phyloP scores from a whole-genome alignment of 2,329 filamentous ascomycete genomes.

The Cladobotryum mycophilum region DNA sequence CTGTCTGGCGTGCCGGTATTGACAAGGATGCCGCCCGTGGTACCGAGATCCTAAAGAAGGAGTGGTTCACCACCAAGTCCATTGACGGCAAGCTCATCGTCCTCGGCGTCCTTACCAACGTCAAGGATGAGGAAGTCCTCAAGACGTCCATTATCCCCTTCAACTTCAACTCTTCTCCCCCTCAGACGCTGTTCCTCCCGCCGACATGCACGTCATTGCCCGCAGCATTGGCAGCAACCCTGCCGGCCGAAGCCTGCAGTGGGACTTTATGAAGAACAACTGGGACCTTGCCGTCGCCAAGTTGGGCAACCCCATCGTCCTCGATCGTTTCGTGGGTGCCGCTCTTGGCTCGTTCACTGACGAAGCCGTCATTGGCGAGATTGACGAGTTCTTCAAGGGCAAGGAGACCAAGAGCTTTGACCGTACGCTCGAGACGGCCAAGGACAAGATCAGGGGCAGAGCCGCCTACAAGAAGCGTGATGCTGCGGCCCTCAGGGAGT shows the following conservation, averaged over 20 bases:
- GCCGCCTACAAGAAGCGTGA: conserved; percentile 80
- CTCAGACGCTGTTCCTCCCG: conserved; percentile 64
- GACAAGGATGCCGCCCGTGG: conserved; percentile 60
- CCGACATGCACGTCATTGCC: conserved; percentile 83
- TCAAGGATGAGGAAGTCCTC: conserved; percentile 63
- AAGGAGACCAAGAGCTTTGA: conserved; percentile 86
- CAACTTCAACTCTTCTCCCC: conserved; percentile 63
- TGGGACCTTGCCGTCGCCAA: conserved; percentile 69
- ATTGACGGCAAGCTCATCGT: conserved; percentile 89
- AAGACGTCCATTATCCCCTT: conserved; percentile 63
- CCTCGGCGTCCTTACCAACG: conserved; percentile 67
- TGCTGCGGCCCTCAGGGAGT: conserved; percentile 64
- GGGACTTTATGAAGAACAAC: conserved; percentile 79
- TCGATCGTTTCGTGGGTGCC: conserved; percentile 81
- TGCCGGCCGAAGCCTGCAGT: conserved; percentile 66
- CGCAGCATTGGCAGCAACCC: conserved; percentile 66
- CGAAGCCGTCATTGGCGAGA: conserved; percentile 62
- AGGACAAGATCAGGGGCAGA: conserved; percentile 78
- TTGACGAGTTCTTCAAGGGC: conserved; percentile 74
- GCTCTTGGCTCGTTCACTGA: conserved; percentile 75
- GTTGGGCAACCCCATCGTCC: conserved; percentile 75
- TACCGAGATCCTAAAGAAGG: conserved; percentile 72
- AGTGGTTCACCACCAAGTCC: conserved; percentile 75
- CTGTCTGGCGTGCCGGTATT: conserved; percentile 75
- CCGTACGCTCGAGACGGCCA: conserved; percentile 75